phyloP scores from a whole-genome alignment of 164 flowering plant species.

The Echeveria elegans region DNA sequence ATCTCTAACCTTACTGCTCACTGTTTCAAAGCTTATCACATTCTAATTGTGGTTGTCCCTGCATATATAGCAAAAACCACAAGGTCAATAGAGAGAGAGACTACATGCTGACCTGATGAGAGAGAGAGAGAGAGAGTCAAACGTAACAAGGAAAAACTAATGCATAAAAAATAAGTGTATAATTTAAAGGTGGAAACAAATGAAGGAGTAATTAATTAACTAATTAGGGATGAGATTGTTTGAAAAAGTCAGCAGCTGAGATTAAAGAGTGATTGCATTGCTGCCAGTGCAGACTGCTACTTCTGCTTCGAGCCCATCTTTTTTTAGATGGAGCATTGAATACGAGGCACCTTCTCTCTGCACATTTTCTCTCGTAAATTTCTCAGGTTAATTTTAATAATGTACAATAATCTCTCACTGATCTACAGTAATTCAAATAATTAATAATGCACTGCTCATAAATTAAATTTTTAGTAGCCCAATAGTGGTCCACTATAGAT shows the following conservation, averaged over 20 bases:
- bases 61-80: neutral
- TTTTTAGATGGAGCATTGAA: neutral
- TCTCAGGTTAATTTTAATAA: too few species aligned
- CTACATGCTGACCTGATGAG: neutral
- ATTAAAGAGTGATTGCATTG: constrained; percentile 2
- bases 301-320: constrained; percentile 5
- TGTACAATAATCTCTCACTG: neutral
- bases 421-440: neutral
- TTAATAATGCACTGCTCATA: neutral
- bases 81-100: neutral
- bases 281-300: constrained; percentile 1
- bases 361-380: neutral
- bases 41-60: neutral
- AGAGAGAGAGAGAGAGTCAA: neutral
- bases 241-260: neutral
- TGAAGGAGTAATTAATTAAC: too few species aligned
- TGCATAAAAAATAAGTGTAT: neutral
- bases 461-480: neutral
- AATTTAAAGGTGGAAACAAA: too few species aligned
- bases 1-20: neutral
- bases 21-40: neutral
- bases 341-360: neutral
- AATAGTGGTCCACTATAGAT: neutral
- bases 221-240: constrained; percentile 1
- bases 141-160: neutral